These are phyloP conservation scores for Apiotrichum akiyoshidainum DNA, from an alignment of 1,284 basidiomycete species.

Conservation along the genomic window DNA sequence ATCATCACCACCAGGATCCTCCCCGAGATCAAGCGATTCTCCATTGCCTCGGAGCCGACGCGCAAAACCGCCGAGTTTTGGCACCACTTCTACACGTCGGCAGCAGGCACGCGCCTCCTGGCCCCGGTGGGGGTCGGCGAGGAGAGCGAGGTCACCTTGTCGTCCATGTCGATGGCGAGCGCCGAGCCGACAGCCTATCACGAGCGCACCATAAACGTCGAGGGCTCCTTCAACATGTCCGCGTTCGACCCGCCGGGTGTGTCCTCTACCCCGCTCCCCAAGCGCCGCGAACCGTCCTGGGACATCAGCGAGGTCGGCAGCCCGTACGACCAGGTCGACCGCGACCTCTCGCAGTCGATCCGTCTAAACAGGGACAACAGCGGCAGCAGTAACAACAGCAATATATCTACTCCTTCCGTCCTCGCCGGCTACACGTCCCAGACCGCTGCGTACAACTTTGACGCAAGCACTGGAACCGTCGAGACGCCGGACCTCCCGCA, in stretches of 20 bases:
- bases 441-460: not conserved
- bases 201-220: conserved; percentile 35
- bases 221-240: conserved; percentile 27
- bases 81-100: conserved; percentile 82
- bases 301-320: conserved; percentile 63
- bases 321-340: conserved; percentile 68
- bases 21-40: conserved; percentile 83
- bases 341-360: conserved; percentile 56
- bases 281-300: conserved; percentile 56
- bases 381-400: conserved; percentile 39
- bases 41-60: conserved; percentile 78
- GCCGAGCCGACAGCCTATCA: conserved; percentile 23
- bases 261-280: conserved; percentile 41
- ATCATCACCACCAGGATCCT: conserved; percentile 75
- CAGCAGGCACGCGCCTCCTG: conserved; percentile 1
- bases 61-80: conserved; percentile 91
- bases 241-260: conserved; percentile 31
- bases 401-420: conserved; percentile 38
- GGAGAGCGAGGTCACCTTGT: conserved; percentile 1
- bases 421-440: conserved; percentile 32
- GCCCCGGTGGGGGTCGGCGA: not conserved
- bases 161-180: not conserved
- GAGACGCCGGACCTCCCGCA: conserved; percentile 2
- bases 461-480: conserved; percentile 3
- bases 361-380: conserved; percentile 7